Percentiles rank a stretch among this genome's conserved stretches.
phyloP scores from a whole-genome alignment of 2,329 filamentous ascomycete genomes.

The Biscogniauxia mediterranea region DNA sequence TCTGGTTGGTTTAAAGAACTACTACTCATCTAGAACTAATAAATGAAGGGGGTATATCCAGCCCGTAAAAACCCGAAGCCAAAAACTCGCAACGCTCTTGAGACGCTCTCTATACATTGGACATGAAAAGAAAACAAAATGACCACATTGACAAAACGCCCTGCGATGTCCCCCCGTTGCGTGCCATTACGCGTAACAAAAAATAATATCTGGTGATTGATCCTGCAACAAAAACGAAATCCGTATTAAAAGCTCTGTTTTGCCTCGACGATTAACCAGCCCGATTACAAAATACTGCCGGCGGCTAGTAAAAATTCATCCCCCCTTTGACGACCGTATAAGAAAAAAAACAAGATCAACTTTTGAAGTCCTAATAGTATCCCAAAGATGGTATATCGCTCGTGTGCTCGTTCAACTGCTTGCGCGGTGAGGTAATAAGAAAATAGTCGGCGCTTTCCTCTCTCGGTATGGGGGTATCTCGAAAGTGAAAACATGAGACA shows the following conservation, averaged over 20 bases:
- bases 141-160: background rate
- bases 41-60: slow-evolving; percentile 5
- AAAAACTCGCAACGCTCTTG: background rate
- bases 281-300: slow-evolving; percentile 10
- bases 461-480: slow-evolving; percentile 31
- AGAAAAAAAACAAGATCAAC: slow-evolving; percentile 12
- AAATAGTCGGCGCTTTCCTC: slow-evolving; percentile 16
- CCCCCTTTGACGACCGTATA: slow-evolving; percentile 5
- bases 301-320: slow-evolving; percentile 3
- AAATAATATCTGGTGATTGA: background rate
- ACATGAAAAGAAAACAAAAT: background rate
- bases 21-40: background rate
- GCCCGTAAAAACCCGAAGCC: background rate
- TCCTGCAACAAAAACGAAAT: background rate
- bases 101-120: background rate
- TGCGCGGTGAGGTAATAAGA: slow-evolving; percentile 18
- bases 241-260: background rate
- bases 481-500: slow-evolving; percentile 31
- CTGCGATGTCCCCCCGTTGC: background rate
- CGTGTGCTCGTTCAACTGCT: slow-evolving; percentile 23
- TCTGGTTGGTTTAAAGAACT: background rate
- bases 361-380: slow-evolving; percentile 18
- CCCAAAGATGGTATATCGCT: slow-evolving; percentile 20
- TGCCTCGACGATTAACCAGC: background rate
- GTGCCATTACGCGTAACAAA: background rate